These are phyloP conservation scores for Jatropha podagrica DNA, from an alignment of 441 rosid species.

Conservation along the genomic window DNA sequence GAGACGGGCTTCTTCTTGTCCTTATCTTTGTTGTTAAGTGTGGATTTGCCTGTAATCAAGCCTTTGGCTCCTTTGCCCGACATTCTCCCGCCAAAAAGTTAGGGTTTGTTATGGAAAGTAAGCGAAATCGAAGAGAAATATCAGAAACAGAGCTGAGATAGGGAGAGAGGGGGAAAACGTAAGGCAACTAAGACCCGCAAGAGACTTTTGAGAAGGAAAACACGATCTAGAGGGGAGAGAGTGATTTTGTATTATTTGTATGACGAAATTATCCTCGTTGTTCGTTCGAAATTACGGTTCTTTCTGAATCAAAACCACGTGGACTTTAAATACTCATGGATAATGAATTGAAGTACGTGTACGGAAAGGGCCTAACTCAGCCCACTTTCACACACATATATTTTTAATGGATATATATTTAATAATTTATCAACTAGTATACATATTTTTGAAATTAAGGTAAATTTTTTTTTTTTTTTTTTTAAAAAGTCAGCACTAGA, in stretches of 20 bases:
- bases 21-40: slow-evolving; percentile 62
- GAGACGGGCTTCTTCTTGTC: slow-evolving; percentile 88
- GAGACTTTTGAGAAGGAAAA: background rate
- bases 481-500: too few relatives aligned
- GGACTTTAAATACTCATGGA: background rate
- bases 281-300: background rate
- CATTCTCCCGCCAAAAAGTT: slow-evolving; percentile 45
- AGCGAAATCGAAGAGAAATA: background rate
- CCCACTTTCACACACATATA: too few relatives aligned
- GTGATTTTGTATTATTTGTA: background rate
- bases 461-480: too few relatives aligned
- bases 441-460: too few relatives aligned
- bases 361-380: background rate
- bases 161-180: background rate
- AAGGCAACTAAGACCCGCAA: background rate
- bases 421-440: too few relatives aligned
- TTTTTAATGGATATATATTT: too few relatives aligned
- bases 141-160: background rate
- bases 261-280: slow-evolving; percentile 21
- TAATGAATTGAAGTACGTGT: background rate
- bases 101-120: slow-evolving; percentile 8
- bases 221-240: background rate
- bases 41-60: slow-evolving; percentile 71
- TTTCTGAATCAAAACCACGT: background rate
- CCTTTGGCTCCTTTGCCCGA: slow-evolving; percentile 97